Evolutionary conservation across 768 basidiomycete species (phyloP), one percentile per base, ranked within the genome.

Genomic region (Termitomyces sp.): DNA sequence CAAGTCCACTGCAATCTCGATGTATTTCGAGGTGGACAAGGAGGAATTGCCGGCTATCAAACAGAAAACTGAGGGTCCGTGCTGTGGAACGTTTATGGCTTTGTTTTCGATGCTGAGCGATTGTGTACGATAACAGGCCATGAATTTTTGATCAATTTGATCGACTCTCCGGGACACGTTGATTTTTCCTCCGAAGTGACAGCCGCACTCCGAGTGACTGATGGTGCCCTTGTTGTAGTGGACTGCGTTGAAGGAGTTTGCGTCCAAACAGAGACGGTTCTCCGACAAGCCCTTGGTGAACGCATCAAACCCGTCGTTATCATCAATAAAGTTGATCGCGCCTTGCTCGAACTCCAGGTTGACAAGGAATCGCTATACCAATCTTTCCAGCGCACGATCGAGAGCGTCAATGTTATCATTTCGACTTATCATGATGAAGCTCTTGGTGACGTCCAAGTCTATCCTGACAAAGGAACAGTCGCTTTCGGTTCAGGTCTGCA

Each of bases 111-210:
- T 32, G 5, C 53, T 49, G 30, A 56, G 23, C 18, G 28, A n/a
- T n/a, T 16, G 38, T 59, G 50, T 56, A n/a, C 33, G 30, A 58
- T 60, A 43, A 43, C 41, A 88, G 94, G 95, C 64, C 82, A 86
- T 72, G 93, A 98, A 75, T 99, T 99, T 85, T 85, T 99, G 84
- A 98, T 99, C 83, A 99, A 99, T 60, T 28, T 66, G 59, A 66
- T 66, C 52, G 97, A 99, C 75, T 98, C 95, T 8, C 97, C 97
- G 56, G 97, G 97, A 69, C 97, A 99, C 86, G 97, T 99, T 76
- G 97, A 99, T 76, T 99, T 99, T 83, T 99, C 97, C 36, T 98
- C 97, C 55, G 97, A 99, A 78, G 97, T 99, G 69, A 99, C 97
- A 2, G 97, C 97, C 62, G 97, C 97, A 65, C 93, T 99, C 72